Base-by-base conservation (phyloP, 2,329 filamentous ascomycete species). In the Diaporthe aspalathi region DNA sequence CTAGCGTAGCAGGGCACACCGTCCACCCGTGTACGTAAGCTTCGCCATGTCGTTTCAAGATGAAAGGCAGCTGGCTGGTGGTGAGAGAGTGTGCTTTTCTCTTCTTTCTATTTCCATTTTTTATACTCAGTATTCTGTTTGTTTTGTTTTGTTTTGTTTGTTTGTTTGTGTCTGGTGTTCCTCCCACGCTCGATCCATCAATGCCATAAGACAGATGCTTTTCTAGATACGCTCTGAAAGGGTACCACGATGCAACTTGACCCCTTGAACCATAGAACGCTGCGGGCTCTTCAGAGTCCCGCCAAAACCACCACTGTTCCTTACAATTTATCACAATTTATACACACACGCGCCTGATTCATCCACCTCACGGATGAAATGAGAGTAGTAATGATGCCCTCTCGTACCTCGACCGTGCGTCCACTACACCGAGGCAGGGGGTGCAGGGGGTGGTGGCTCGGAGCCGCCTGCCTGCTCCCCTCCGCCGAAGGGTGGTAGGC, bases 401-500 rank as follows among this genome's bases (percentile, higher is more conserved):
- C 20, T 38, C 53, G 7, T 24, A n/a, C 40, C 8, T 45, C 35
- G 27, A 14, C 43, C 3, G 12, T 17, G 24, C 17, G 53, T 5
- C 40, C 22, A 35, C 49, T 71, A 73, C 2, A 60, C 71, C 27
- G 67, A 60, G 43, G 71, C 71, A 17, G 71, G 71, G 5, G 71
- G 71, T 22, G 71, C 68, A 27, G 71, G 71, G 16, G 71, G 71
- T 17, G 71, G 63, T 24, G 70, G 67, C 9, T 40, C 65, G 22
- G 71, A 73, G 20, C 71, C 71, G 38, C 70, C 69, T 16, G 60
- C 54, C 27, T 73, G 66, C 35, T 68, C 67, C 12, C 62, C 70
- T 38, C 70, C 67, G 7, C 65, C 70, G 40, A 73, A 68, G 5
- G 72, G 72, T 5, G 72, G 70, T 4, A 73, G 62, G 9, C 32